Conservation (phyloP, 2,329 filamentous ascomycete species). For the Tolypocladium ophioglossoides region DNA sequence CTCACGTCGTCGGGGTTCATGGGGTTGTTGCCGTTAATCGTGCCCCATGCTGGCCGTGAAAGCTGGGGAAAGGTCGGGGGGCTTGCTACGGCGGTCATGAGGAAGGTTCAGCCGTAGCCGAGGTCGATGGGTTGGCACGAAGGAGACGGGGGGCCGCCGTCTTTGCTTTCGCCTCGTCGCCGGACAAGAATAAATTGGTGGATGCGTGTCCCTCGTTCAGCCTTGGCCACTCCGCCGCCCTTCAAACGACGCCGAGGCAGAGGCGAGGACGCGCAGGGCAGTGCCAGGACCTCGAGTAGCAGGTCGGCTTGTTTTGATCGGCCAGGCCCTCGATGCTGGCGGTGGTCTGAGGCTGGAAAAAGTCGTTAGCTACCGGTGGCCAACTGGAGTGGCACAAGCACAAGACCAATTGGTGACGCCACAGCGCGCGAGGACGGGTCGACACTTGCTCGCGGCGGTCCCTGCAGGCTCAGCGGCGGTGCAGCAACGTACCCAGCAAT, state of each 20-base stretch:
- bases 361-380: background rate
- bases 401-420: background rate
- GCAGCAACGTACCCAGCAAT: conserved; percentile 2
- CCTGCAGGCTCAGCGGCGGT: background rate
- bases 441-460: background rate
- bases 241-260: background rate
- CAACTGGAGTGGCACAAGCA: background rate
- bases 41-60: conserved; percentile 54
- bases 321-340: background rate
- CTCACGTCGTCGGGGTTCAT: conserved; percentile 78
- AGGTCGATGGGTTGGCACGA: conserved; percentile 8
- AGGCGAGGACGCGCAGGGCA: background rate
- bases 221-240: background rate
- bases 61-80: conserved; percentile 53
- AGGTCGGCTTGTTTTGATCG: background rate
- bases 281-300: background rate
- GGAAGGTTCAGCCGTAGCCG: conserved; percentile 19
- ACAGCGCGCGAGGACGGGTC: background rate
- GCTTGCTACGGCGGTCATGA: conserved; percentile 60
- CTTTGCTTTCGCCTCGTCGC: background rate
- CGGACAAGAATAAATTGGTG: background rate
- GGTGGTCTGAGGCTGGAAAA: background rate
- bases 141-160: background rate
- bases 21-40: conserved; percentile 49
- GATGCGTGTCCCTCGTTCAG: background rate